These are phyloP conservation scores for Syzygium oleosum DNA, from an alignment of 345 rosid genomes.

Conservation along the genomic window DNA sequence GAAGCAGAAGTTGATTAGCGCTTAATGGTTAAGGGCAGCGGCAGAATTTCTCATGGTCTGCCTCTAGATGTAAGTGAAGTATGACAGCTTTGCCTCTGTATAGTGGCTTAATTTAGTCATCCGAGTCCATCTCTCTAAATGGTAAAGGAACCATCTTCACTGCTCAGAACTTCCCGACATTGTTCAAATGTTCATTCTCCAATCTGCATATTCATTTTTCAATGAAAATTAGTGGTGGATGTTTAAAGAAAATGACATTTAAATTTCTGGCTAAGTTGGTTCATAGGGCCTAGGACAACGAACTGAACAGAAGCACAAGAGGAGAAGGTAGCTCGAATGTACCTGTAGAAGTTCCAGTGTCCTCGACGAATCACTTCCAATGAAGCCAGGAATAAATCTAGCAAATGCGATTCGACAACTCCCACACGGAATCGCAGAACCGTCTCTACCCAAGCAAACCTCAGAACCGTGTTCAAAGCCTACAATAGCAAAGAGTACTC, in stretches of 20 bases:
- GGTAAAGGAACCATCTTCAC: conserved; percentile 87
- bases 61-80: neutral
- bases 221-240: neutral
- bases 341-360: conserved; percentile 99
- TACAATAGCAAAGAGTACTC: neutral
- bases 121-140: conserved; percentile 33
- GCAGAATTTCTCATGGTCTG: neutral
- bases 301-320: neutral
- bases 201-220: conserved; percentile 30
- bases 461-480: conserved; percentile 67
- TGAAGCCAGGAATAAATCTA: conserved; percentile 84
- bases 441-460: conserved; percentile 84
- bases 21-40: neutral
- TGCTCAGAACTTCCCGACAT: conserved; percentile 82
- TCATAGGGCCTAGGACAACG: neutral
- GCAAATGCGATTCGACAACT: conserved; percentile 43
- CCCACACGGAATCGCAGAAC: conserved; percentile 47
- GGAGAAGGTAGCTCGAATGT: neutral
- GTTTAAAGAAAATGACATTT: neutral
- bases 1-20: neutral
- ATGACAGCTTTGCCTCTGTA: neutral
- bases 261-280: neutral
- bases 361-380: conserved; percentile 88
- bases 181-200: conserved; percentile 91
- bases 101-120: neutral